Conservation (phyloP, 2,329 filamentous ascomycete genomes). For the Ascochyta rabiei region DNA sequence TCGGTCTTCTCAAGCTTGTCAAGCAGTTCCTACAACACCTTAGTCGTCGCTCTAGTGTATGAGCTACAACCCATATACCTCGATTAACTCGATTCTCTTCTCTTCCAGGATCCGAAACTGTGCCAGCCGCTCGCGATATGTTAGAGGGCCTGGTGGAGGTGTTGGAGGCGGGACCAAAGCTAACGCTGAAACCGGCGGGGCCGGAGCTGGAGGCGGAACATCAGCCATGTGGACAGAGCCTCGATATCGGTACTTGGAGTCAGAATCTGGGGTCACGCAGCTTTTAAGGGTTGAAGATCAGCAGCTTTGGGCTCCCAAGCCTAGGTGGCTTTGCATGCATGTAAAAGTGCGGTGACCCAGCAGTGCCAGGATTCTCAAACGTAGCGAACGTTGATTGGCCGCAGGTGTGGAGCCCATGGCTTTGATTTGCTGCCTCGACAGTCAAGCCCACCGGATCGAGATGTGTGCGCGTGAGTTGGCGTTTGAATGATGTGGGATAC, state of each 20-base stretch:
- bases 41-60: not conserved
- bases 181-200: conserved; percentile 12
- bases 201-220: conserved; percentile 14
- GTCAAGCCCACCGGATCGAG: conserved; percentile 34
- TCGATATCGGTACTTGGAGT: conserved; percentile 9
- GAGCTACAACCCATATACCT: conserved; percentile 25
- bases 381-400: conserved; percentile 45
- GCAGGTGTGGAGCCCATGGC: conserved; percentile 28
- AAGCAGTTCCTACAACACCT: conserved; percentile 39
- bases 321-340: conserved; percentile 42
- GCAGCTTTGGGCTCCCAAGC: conserved; percentile 36
- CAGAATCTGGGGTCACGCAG: conserved; percentile 33
- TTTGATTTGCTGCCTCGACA: conserved; percentile 39
- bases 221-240: conserved; percentile 27
- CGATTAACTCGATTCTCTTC: conserved; percentile 45
- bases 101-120: conserved; percentile 47
- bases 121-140: conserved; percentile 43
- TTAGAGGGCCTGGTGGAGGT: conserved; percentile 22
- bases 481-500: conserved; percentile 14
- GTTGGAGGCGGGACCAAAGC: conserved; percentile 15
- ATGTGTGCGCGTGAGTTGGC: conserved; percentile 35
- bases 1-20: conserved; percentile 48
- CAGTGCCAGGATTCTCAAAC: conserved; percentile 41
- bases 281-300: conserved; percentile 35
- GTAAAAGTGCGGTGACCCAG: conserved; percentile 42